These are phyloP conservation scores for Termitomyces sp. DNA, from an alignment of 768 basidiomycete genomes.

Conservation along the genomic window DNA sequence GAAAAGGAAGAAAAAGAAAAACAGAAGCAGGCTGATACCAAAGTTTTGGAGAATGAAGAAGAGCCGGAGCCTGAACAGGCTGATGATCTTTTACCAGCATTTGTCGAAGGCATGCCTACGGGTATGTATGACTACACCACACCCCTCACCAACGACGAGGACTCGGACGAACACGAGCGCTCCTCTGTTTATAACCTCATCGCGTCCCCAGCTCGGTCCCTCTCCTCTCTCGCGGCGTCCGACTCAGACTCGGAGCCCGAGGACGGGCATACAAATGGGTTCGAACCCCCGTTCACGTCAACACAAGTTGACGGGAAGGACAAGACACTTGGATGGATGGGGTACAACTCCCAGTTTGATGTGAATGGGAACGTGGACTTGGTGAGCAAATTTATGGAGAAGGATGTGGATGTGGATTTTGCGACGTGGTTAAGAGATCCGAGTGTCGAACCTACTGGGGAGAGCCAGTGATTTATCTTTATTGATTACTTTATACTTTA, in stretches of 20 bases:
- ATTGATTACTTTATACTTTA: not conserved
- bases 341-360: conserved; percentile 58
- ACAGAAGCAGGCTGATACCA: not conserved
- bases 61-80: not conserved
- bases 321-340: conserved; percentile 28
- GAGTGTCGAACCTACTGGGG: conserved; percentile 23
- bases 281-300: conserved; percentile 30
- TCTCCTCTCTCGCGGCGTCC: conserved; percentile 31
- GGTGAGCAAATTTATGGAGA: conserved; percentile 52
- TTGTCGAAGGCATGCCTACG: not conserved
- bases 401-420: conserved; percentile 59
- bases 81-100: not conserved
- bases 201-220: conserved; percentile 28
- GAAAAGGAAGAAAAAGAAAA: not conserved
- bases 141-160: conserved; percentile 10
- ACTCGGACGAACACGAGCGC: conserved; percentile 2
- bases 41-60: not conserved
- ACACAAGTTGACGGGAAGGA: conserved; percentile 24
- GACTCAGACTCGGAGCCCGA: conserved; percentile 22
- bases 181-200: conserved; percentile 15
- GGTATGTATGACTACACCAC: conserved; percentile 5
- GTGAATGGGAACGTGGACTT: conserved; percentile 50
- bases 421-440: conserved; percentile 47
- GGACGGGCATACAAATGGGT: conserved; percentile 15
- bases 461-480: conserved; percentile 9